Conservation (phyloP, 208 protist species). For the Leishmania martiniquensis region DNA sequence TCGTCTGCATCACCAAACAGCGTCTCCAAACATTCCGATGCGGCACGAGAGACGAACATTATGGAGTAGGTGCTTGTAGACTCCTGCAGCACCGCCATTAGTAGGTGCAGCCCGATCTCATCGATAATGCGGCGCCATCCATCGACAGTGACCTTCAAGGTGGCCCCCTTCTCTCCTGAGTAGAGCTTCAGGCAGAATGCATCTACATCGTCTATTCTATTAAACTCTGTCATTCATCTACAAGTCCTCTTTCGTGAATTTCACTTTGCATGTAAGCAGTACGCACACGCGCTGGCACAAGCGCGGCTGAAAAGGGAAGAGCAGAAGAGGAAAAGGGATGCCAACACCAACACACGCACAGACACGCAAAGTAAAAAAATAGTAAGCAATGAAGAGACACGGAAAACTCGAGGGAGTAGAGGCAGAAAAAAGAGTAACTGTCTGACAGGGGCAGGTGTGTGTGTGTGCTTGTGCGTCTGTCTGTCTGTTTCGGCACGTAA, state of each 20-base stretch:
- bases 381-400: not conserved
- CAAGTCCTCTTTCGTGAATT: not conserved
- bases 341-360: not conserved
- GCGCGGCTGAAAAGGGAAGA: not conserved
- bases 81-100: conserved; percentile 35
- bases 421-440: not conserved
- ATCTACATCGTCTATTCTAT: conserved; percentile 45
- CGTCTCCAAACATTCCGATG: conserved; percentile 43
- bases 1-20: conserved; percentile 29
- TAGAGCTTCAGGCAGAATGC: conserved; percentile 41
- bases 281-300: not conserved
- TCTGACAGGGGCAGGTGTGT: not conserved
- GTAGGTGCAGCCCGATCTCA: conserved; percentile 23
- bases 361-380: not conserved
- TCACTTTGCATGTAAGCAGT: not conserved
- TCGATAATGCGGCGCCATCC: conserved; percentile 32
- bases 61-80: conserved; percentile 50
- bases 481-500: not conserved
- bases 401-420: not conserved
- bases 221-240: conserved; percentile 53
- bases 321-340: not conserved
- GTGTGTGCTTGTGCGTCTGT: conserved; percentile 4
- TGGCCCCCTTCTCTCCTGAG: conserved; percentile 41
- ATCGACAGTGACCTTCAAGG: conserved; percentile 29
- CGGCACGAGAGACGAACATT: conserved; percentile 56